Evolutionary conservation across 2,329 filamentous ascomycete species (phyloP).

Genomic region (Chaetomiaceae sp.): DNA sequence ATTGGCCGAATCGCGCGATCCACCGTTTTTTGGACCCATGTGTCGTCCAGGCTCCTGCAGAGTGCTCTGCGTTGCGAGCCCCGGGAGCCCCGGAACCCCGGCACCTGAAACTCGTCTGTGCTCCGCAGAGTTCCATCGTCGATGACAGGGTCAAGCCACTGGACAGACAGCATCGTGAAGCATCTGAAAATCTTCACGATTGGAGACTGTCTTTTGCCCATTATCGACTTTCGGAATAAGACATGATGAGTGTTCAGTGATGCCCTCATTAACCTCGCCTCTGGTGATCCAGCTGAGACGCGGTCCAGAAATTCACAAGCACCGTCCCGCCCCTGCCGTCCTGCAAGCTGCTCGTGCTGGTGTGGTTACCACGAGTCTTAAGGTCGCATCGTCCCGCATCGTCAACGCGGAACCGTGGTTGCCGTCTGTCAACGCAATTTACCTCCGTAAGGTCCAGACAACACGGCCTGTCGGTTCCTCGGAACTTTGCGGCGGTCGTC

Average conservation of each 20-base stretch:
- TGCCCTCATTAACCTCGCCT: conserved; percentile 1
- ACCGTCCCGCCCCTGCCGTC: not conserved
- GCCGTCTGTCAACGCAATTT: conserved; percentile 4
- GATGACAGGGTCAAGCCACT: not conserved
- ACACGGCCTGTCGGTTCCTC: not conserved
- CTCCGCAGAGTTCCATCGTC: conserved; percentile 11
- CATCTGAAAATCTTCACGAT: too few relatives aligned
- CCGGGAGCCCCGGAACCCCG: too few relatives aligned
- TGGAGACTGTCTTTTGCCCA: too few relatives aligned
- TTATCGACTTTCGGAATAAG: not conserved
- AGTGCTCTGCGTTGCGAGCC: conserved; percentile 18
- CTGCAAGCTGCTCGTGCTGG: not conserved
- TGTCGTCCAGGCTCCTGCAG: conserved; percentile 16
- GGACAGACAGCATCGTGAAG: not conserved
- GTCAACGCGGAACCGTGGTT: conserved; percentile 4
- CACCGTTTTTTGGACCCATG: conserved; percentile 24
- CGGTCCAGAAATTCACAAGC: conserved; percentile 5
- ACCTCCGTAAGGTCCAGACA: conserved; percentile 6
- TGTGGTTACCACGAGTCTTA: too few relatives aligned
- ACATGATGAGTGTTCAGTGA: not conserved
- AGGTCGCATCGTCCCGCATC: conserved; percentile 1
- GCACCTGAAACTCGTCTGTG: conserved; percentile 29
- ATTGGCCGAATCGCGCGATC: conserved; percentile 23
- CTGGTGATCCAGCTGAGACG: conserved; percentile 14
- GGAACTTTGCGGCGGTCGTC: not conserved